Evolutionary conservation across 1,284 basidiomycete species (phyloP).

Genomic region (Cutaneotrichosporon mucoides): DNA sequence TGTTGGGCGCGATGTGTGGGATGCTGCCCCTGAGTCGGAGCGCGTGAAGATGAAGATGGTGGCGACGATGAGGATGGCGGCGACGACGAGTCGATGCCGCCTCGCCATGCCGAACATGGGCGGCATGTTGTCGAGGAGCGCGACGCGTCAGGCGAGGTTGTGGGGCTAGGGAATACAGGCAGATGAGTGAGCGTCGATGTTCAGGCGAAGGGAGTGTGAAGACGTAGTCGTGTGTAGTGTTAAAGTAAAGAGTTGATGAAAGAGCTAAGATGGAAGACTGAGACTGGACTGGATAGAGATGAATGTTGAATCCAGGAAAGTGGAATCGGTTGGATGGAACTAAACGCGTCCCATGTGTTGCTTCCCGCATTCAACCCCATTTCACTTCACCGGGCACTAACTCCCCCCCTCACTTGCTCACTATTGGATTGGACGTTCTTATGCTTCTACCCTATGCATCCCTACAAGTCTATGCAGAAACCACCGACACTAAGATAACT

Average conservation of each 20-base stretch:
- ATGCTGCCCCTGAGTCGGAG: background rate
- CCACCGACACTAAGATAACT: too few species aligned
- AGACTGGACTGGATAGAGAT: background rate
- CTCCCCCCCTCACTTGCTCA: background rate
- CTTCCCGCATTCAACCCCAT: too few species aligned
- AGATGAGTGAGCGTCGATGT: too few species aligned
- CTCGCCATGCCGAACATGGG: slow-evolving; percentile 8
- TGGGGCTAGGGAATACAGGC: background rate
- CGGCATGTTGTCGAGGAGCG: slow-evolving; percentile 3
- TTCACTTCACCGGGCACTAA: background rate
- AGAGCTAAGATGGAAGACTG: background rate
- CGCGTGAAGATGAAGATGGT: slow-evolving; percentile 6
- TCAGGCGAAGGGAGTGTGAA: too few species aligned
- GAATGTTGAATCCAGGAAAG: background rate
- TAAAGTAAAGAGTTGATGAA: background rate
- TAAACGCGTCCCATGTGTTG: background rate
- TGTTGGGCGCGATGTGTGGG: background rate
- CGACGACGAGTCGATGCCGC: slow-evolving; percentile 13
- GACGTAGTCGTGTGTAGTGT: background rate
- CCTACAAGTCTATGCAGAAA: too few species aligned
- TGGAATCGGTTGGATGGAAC: background rate
- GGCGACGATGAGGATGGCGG: slow-evolving; percentile 3
- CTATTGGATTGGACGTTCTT: too few species aligned
- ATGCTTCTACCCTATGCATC: too few species aligned
- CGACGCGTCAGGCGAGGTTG: background rate